Base-by-base conservation (phyloP, 1,139 yeast genomes). In the Pichia sp. region DNA sequence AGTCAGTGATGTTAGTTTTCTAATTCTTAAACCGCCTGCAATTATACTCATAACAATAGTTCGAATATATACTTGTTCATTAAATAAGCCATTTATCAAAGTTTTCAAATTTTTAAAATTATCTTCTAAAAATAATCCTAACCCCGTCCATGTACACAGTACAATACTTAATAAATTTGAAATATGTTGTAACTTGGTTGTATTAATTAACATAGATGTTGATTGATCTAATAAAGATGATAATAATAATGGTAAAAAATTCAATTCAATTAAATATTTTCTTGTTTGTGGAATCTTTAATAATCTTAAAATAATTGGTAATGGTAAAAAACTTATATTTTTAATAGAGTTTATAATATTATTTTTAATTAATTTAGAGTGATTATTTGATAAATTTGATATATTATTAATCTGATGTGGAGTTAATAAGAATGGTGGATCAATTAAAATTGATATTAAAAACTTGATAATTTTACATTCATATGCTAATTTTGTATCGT, bases 71-170 rank as follows among this genome's bases (percentile, higher is more conserved):
- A 72, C 62, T 24, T 76, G 70, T 0, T 84, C 83, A 45, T 80
- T 77, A 28, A 70, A 69, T 44, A 90, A 65, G 58, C 90, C 82
- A 34, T 73, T 67, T 2, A 90, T 66, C 32, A 92, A 66, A 46
- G 79, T 78, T 37, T 66, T 67, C 22, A 92, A 56, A 29, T 83
- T 74, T 43, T 70, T 70, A 54, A 79, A 83, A 48, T 77, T 64
- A 53, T 81, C 70, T 46, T 76, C 70, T 0, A 87, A 73, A 54
- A 82, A 76, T 8, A 84, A 76, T 52, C 84, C 73, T 11, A 89
- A 60, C 0, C 98, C 98, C 20, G 85, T 73, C 79, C 94, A 84
- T 39, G 80, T 74, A 50, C 86, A 83, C 42, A 92, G 63, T 28
- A 87, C 64, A 3, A 75, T 62, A 0, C 86, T 68, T 4, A 90